A percentile compares a stretch with the other conserved stretches of the same genome.
Conservation (phyloP, 805 yeast genomes). For the Jamesozyma piceae region DNA sequence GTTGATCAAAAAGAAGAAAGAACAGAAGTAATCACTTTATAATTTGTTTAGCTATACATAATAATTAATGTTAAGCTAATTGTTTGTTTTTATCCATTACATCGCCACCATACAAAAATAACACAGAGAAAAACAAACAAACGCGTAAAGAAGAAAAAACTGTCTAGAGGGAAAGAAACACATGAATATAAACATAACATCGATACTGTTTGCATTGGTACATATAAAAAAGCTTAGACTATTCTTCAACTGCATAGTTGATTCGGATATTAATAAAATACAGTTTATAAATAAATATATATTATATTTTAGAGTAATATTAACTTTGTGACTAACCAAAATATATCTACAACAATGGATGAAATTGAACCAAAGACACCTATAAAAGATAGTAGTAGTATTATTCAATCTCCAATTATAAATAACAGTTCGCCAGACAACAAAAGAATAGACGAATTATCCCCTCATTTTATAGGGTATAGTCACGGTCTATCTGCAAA, state of each 20-base stretch:
- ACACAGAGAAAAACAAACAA: neutral
- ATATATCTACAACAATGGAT: neutral
- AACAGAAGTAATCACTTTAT: neutral
- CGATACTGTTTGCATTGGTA: no score
- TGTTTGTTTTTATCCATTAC: neutral
- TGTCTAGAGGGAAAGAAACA: neutral
- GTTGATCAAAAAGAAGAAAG: neutral
- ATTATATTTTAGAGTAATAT: no score
- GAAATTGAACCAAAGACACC: neutral
- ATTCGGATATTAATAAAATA: no score
- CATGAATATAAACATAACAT: neutral
- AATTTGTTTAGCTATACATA: no score
- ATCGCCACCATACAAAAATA: neutral
- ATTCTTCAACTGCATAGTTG: no score
- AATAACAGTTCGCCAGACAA: neutral
- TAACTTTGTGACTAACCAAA: neutral
- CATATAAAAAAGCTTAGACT: no score
- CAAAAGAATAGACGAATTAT: neutral
- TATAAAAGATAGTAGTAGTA: neutral
- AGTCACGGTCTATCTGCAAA: conserved; percentile 15
- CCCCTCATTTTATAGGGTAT: conserved; percentile 7
- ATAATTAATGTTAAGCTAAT: no score
- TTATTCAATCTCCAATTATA: neutral
- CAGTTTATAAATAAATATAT: no score
- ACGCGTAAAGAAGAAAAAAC: neutral